Base-by-base conservation (phyloP, 345 rosid genomes). In the Eutrema heterophyllum region DNA sequence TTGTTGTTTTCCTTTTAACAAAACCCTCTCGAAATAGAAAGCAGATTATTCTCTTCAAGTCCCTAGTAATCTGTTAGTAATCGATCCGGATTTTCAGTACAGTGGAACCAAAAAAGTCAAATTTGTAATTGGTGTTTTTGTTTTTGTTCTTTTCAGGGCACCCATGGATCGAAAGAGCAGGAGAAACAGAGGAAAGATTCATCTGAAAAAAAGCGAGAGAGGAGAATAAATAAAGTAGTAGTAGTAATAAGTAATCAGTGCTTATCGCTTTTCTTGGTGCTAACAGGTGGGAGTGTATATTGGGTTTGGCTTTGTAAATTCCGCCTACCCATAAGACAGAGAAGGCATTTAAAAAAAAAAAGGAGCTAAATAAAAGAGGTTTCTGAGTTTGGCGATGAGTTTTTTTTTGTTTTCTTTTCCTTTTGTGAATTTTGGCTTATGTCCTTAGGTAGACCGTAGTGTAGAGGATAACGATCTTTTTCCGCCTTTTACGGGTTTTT, bases 91-190 rank as follows among this genome's bases (percentile, higher is more conserved):
- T 15, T 3, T 65, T 12, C 6, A 6, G 43, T 18, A 48, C 29
- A 7, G 16, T 55, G 6, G 7, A 55, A n/a, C 18, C 4, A 35
- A 4, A 55, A 55, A 33, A 8, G 43, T 56, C 45, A 39, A 24
- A 40, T 61, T 41, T 40, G 13, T 40, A 3, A 41, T 14, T 21
- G 6, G 35, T 6, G 5, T 30, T 24, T 5, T 38, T n/a, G n/a
- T 45, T 7, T 11, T 4, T 12, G 11, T 5, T 18, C 1, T 15
- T 29, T 36, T 33, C 88, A 89, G 92, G 84, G 73, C 92, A 83
- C 53, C 86, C 85, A 9, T 89, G 92, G 96, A 86, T 89, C 45
- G 62, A 76, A 40, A 79, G 74, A 55, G 85, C 73, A 50, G 89
- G 89, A 41, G 88, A 83, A 73, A 59, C 87, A 45, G 67, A 59